Evolutionary conservation across 805 yeast species (phyloP).

Genomic region (Schwanniomyces yamadae): DNA sequence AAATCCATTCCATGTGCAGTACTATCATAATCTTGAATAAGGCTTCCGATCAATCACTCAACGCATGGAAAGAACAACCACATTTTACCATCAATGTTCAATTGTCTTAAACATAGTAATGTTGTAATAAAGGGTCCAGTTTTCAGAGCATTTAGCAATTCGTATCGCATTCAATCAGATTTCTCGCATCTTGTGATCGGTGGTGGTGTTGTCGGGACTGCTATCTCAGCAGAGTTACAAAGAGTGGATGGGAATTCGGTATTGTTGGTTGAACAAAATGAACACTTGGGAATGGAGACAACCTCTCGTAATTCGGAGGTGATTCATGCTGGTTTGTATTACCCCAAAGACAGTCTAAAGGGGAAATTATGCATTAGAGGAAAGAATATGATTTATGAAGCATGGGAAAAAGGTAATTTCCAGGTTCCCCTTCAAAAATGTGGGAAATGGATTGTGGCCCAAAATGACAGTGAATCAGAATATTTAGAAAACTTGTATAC

Average conservation of each 20-base stretch:
- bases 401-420: slow-evolving; percentile 33
- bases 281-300: slow-evolving; percentile 70
- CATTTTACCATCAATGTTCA: too few species aligned
- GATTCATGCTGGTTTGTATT: slow-evolving; percentile 86
- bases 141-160: neutral
- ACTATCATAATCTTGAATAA: too few species aligned
- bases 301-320: slow-evolving; percentile 92
- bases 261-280: slow-evolving; percentile 67
- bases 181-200: slow-evolving; percentile 76
- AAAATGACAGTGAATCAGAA: slow-evolving; percentile 59
- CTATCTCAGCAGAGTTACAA: slow-evolving; percentile 70
- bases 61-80: too few species aligned
- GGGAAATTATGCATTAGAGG: slow-evolving; percentile 74
- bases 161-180: slow-evolving; percentile 29
- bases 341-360: slow-evolving; percentile 67
- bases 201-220: slow-evolving; percentile 82
- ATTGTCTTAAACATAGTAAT: too few species aligned
- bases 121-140: neutral
- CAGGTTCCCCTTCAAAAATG: slow-evolving; percentile 57
- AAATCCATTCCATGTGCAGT: too few species aligned
- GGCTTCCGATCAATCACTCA: too few species aligned
- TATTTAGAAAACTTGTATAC: slow-evolving; percentile 54
- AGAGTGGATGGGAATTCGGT: slow-evolving; percentile 49
- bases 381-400: slow-evolving; percentile 61
- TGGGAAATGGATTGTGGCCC: slow-evolving; percentile 90